A percentile compares a stretch with the other conserved stretches of the same genome.
Conservation (phyloP, 2,329 filamentous ascomycete genomes). For the Colletotrichum somersetense region DNA sequence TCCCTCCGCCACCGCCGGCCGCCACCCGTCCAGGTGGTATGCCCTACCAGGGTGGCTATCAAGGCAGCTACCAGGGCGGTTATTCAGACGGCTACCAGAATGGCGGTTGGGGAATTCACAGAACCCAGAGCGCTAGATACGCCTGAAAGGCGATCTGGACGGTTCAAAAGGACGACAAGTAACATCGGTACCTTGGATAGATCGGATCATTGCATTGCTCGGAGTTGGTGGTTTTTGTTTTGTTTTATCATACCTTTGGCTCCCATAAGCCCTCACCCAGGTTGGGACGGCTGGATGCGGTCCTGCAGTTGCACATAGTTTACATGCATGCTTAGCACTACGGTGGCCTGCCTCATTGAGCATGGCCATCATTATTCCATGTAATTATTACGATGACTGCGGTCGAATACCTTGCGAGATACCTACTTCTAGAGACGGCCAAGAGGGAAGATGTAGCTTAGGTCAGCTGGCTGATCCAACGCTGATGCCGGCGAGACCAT, state of each 20-base stretch:
- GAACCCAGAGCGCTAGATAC: slow-evolving; percentile 44
- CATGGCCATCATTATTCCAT: slow-evolving; percentile 1
- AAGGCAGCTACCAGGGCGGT: slow-evolving; percentile 1
- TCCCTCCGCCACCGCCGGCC: slow-evolving; percentile 33
- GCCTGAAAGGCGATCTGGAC: slow-evolving; percentile 35
- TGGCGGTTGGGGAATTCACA: slow-evolving; percentile 34
- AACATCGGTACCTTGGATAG: neutral
- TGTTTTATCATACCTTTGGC: slow-evolving; percentile 5
- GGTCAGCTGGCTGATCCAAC: slow-evolving; percentile 43
- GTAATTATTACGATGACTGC: slow-evolving; percentile 35
- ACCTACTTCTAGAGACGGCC: slow-evolving; percentile 28
- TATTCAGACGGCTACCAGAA: slow-evolving; percentile 12
- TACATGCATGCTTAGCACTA: slow-evolving; percentile 7
- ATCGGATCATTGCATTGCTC: slow-evolving; percentile 39
- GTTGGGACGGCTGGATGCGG: slow-evolving; percentile 10
- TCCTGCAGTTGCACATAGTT: slow-evolving; percentile 14
- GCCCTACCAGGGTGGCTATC: slow-evolving; percentile 18
- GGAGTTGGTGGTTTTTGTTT: slow-evolving; percentile 38
- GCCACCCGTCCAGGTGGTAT: slow-evolving; percentile 29
- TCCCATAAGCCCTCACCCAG: slow-evolving; percentile 7
- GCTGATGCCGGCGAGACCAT: slow-evolving; percentile 31
- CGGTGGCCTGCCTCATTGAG: neutral
- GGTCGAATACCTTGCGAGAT: slow-evolving; percentile 23
- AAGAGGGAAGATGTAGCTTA: slow-evolving; percentile 28
- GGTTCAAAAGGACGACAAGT: neutral